Base-by-base conservation (phyloP, 1,139 yeast genomes). In the Diutina pseudorugosa region DNA sequence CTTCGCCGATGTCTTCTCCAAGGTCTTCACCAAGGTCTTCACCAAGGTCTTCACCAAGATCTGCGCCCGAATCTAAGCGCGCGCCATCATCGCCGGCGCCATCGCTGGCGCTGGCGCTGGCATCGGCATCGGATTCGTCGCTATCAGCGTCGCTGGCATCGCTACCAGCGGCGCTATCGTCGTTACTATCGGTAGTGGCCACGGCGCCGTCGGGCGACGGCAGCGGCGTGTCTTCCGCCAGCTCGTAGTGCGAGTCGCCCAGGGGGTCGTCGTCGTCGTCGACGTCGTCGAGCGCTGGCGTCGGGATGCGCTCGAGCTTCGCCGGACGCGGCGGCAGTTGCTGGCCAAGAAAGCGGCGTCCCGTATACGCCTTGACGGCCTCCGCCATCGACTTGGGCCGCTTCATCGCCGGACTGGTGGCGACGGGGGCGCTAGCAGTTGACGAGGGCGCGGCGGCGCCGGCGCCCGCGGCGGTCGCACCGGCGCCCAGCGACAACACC, bases 361-460 rank as follows among this genome's bases (percentile, higher is more conserved):
- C 83, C 0, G 83, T 74, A 61, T 80, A 80, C 2, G 78, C 76
- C 8, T 83, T 82, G 41, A 80, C 79, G 2, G 84, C 84, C 61
- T 79, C 83, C 3, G 82, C 82, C 77, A 80, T 72, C 33, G 82
- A 74, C 57, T 54, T 54, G 18, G 58, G 55, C 48, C 55, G 54
- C 41, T 66, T 72, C 4, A 82, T 80, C 57, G 73, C 51, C 55
- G 55, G 47, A 9, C 9, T 14, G 30, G 33, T n/a, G 30, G 47
- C 19, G 9, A 4, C 23, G 33, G 33, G 14, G 23, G 19, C 33
- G 18, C 19, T 11, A 14, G n/a, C 21, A 6, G 33, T 43, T 11
- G 33, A n/a, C 27, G 21, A 23, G 21, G 47, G 18, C 21, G 47
- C 33, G 12, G 18, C 19, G 33, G 14, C 16, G 19, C 47, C 21